A percentile compares a stretch with the other conserved stretches of the same genome.
Conservation (phyloP, 1,284 basidiomycete genomes). For the Gastroboletus turbinatus region DNA sequence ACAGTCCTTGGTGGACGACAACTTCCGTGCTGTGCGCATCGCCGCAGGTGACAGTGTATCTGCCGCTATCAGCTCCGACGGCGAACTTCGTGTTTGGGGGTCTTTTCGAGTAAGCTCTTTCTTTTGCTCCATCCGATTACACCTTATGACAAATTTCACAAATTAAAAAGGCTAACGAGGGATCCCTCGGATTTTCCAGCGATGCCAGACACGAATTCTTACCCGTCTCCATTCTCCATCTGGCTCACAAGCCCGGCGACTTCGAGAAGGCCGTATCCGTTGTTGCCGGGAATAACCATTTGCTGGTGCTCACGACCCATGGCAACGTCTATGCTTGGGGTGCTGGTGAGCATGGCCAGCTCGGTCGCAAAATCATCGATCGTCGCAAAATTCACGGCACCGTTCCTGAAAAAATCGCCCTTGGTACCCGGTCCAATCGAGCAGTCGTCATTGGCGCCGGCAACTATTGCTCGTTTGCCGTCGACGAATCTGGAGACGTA, state of each 20-base stretch:
- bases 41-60: slow-evolving; percentile 86
- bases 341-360: slow-evolving; percentile 83
- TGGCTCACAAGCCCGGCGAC: slow-evolving; percentile 57
- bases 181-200: slow-evolving; percentile 82
- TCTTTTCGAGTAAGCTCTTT: slow-evolving; percentile 76
- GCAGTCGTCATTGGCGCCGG: slow-evolving; percentile 81
- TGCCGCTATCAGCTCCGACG: slow-evolving; percentile 75
- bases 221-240: slow-evolving; percentile 72
- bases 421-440: slow-evolving; percentile 68
- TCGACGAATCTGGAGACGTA: slow-evolving; percentile 78
- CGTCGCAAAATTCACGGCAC: slow-evolving; percentile 84
- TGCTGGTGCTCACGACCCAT: slow-evolving; percentile 81
- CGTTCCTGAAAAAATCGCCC: slow-evolving; percentile 74
- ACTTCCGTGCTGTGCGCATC: slow-evolving; percentile 81
- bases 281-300: slow-evolving; percentile 83
- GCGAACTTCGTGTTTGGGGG: slow-evolving; percentile 88
- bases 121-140: slow-evolving; percentile 1
- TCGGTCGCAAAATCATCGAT: slow-evolving; percentile 83
- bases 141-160: slow-evolving; percentile 13
- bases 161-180: slow-evolving; percentile 63
- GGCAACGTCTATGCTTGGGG: slow-evolving; percentile 88
- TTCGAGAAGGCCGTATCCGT: slow-evolving; percentile 78
- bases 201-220: slow-evolving; percentile 64
- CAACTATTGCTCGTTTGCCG: slow-evolving; percentile 85
- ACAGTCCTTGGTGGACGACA: slow-evolving; percentile 67